Evolutionary conservation across 2,329 filamentous ascomycete species (phyloP).

Genomic region (Amauroascus niger): DNA sequence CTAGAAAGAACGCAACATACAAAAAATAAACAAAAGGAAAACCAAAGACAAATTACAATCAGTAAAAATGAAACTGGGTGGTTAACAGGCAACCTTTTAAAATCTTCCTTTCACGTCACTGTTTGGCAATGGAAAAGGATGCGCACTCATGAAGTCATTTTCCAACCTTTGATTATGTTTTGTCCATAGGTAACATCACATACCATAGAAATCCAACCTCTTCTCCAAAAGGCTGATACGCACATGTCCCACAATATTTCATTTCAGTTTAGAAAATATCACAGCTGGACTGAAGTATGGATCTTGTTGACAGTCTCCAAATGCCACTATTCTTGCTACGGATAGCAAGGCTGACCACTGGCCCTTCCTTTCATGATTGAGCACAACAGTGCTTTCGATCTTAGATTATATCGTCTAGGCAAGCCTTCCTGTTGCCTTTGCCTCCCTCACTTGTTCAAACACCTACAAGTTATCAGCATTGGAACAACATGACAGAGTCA

Average conservation of each 20-base stretch:
- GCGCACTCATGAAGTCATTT: neutral
- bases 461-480: slow-evolving; percentile 42
- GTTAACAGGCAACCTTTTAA: neutral
- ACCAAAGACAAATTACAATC: slow-evolving; percentile 7
- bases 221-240: neutral
- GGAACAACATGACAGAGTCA: neutral
- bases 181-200: neutral
- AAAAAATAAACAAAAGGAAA: slow-evolving; percentile 1
- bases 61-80: neutral
- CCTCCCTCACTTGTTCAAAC: slow-evolving; percentile 89
- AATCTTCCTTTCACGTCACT: neutral
- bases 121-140: neutral
- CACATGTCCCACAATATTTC: neutral
- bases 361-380: neutral
- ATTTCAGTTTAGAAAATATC: neutral
- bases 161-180: neutral
- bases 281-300: too few relatives aligned
- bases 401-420: neutral
- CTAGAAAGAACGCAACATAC: slow-evolving; percentile 3
- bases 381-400: neutral
- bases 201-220: neutral
- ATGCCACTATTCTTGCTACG: neutral
- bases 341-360: neutral
- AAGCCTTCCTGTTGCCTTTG: slow-evolving; percentile 64
- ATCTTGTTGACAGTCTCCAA: neutral